Evolutionary conservation across 306 rosid genomes (phyloP).

Genomic region (Cicer bijugum): DNA sequence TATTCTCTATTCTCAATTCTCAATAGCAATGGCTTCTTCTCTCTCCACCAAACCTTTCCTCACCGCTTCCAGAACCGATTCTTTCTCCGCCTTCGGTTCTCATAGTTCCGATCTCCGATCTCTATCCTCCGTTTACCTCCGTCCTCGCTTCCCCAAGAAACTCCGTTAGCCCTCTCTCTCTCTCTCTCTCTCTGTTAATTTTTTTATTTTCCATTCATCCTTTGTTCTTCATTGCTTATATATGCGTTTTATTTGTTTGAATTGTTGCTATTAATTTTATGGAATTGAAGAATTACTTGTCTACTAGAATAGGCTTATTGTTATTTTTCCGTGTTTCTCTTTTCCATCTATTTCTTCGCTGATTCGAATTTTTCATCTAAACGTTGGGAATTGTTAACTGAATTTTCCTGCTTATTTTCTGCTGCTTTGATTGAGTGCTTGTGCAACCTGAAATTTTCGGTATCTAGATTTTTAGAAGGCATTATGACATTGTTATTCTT

Average conservation of each 20-base stretch:
- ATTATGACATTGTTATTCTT: neutral
- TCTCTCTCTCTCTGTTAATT: slow-evolving; percentile 14
- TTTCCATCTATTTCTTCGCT: neutral
- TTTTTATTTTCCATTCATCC: slow-evolving; percentile 22
- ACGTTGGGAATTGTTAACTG: neutral
- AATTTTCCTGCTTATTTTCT: neutral
- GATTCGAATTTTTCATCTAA: neutral
- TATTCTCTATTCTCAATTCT: neutral
- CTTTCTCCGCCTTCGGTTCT: slow-evolving; percentile 54
- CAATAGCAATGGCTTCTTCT: slow-evolving; percentile 72
- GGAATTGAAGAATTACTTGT: neutral
- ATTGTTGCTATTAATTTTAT: neutral
- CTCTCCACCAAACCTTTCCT: slow-evolving; percentile 72
- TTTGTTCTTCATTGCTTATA: neutral
- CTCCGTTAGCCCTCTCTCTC: slow-evolving; percentile 68
- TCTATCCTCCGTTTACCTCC: slow-evolving; percentile 60
- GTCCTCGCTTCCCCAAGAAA: slow-evolving; percentile 53
- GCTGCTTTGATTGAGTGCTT: neutral
- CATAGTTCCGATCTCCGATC: slow-evolving; percentile 55
- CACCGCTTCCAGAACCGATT: slow-evolving; percentile 52
- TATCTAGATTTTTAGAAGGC: neutral
- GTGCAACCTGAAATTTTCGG: neutral
- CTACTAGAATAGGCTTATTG: neutral
- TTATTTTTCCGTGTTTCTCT: neutral
- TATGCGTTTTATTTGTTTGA: neutral